phyloP scores from a whole-genome alignment of 176 grass and related monocot genomes.

The Oryza meyeriana region DNA sequence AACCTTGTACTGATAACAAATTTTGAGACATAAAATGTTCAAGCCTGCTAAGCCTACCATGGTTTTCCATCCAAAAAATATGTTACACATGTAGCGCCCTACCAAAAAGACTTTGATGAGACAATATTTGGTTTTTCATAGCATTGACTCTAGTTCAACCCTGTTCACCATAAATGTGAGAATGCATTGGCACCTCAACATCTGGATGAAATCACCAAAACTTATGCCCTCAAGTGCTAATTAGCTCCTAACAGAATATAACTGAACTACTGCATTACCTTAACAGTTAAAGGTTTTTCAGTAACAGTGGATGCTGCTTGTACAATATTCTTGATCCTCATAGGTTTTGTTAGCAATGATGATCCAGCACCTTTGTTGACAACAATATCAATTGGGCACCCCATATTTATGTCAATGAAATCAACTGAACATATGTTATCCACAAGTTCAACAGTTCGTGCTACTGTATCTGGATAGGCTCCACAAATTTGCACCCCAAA shows the following conservation, averaged over 20 bases:
- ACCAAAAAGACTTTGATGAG: not conserved
- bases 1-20: no score
- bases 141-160: not conserved
- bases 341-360: constrained; percentile 73
- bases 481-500: constrained; percentile 96
- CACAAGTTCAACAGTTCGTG: constrained; percentile 81
- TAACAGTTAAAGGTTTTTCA: constrained; percentile 73
- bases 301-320: constrained; percentile 62
- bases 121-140: not conserved
- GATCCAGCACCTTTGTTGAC: constrained; percentile 92
- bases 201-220: not conserved
- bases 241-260: not conserved
- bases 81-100: not conserved
- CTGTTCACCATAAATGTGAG: not conserved
- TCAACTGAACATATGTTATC: constrained; percentile 76
- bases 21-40: no score
- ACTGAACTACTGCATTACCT: constrained; percentile 42
- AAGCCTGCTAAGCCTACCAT: no score
- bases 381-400: constrained; percentile 89
- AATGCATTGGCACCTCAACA: not conserved
- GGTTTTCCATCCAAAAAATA: no score
- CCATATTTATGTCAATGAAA: constrained; percentile 97
- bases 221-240: not conserved
- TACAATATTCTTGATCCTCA: constrained; percentile 86
- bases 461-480: constrained; percentile 78